Evolutionary conservation across 2,329 filamentous ascomycete genomes (phyloP), one percentile per base, ranked within the genome.

Genomic region (Aspergillus persii): DNA sequence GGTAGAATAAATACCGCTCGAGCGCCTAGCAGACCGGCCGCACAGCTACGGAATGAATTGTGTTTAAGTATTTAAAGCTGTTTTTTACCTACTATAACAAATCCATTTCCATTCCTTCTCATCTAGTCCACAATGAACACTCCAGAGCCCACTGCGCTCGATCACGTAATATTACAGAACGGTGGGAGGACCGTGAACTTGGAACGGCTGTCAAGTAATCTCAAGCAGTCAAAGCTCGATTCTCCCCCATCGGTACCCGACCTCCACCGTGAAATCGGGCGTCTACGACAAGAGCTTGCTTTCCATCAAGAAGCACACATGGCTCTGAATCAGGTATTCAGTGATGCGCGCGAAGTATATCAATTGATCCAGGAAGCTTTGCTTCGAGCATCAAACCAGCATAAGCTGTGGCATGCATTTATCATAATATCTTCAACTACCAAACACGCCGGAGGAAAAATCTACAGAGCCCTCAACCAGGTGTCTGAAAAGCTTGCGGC

Each of bases 281-380:
- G 58, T 39, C 58, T 63, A 41, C 55, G 55, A 36, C 49, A 60
- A 39, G 58, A 63, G 41, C 29, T 61, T 47, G 58, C 61, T 36
- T 56, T 48, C 26, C 46, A 63, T 51, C 41, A 63, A 41, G 56
- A 63, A 53, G 46, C 46, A 50, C 53, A 55, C 26, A 36, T 50
- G 46, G 39, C 53, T 6, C 26, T 60, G 1, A 54, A 60, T 12
- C 54, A 46, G 26, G 55, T 63, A n/a, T 59, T 62, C 49, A 30
- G 31, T 46, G 58, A 63, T 27, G 49, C 53, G 12, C 54, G 53
- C 18, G 58, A 63, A 47, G 46, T 53, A n/a, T 60, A 63, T 57
- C 49, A 52, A 31, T 31, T 57, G 15, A 53, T 63, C 31, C 53
- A 57, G 50, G 56, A 59, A 15, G 53, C 58, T n/a, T 50, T 63